Percentiles rank a stretch among this genome's conserved stretches.
Evolutionary conservation across 306 rosid species (phyloP).

Genomic region (Quercus gilva): DNA sequence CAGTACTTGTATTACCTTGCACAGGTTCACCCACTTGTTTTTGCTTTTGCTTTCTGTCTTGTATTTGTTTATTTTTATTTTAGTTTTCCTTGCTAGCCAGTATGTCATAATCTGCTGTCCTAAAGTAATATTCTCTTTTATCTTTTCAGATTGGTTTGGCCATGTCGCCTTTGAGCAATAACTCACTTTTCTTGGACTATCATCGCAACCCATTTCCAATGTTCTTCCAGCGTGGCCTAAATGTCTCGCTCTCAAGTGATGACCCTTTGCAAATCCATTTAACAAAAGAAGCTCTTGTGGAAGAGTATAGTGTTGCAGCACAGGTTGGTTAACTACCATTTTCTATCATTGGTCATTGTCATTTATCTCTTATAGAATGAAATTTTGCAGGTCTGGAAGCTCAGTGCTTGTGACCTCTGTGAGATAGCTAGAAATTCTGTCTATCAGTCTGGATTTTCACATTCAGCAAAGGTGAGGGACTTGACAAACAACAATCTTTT

Average conservation of each 20-base stretch:
- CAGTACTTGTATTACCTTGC: conserved; percentile 84
- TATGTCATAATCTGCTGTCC: background rate
- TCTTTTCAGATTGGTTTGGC: conserved; percentile 60
- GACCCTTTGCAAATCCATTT: conserved; percentile 65
- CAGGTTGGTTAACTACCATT: conserved; percentile 25
- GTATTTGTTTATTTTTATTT: background rate
- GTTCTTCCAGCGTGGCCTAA: conserved; percentile 83
- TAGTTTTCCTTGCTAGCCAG: background rate
- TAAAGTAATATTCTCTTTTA: conserved; percentile 4
- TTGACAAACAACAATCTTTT: background rate
- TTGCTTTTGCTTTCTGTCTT: conserved; percentile 2
- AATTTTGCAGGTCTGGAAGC: conserved; percentile 76
- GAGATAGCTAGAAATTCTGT: conserved; percentile 89
- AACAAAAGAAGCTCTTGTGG: conserved; percentile 51
- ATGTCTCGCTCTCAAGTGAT: conserved; percentile 79
- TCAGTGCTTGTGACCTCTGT: conserved; percentile 79
- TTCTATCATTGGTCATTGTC: background rate
- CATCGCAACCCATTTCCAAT: conserved; percentile 77
- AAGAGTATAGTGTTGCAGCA: conserved; percentile 54
- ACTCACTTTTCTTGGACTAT: conserved; percentile 84
- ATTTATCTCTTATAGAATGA: background rate
- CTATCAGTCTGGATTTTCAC: conserved; percentile 90
- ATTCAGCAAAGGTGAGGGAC: conserved; percentile 60
- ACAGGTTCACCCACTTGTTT: conserved; percentile 49
- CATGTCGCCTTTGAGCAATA: conserved; percentile 87